A percentile compares a stretch with the other conserved stretches of the same genome.
Conservation (phyloP, 176 grass and related monocot species). For the Oryza rufipogon region DNA sequence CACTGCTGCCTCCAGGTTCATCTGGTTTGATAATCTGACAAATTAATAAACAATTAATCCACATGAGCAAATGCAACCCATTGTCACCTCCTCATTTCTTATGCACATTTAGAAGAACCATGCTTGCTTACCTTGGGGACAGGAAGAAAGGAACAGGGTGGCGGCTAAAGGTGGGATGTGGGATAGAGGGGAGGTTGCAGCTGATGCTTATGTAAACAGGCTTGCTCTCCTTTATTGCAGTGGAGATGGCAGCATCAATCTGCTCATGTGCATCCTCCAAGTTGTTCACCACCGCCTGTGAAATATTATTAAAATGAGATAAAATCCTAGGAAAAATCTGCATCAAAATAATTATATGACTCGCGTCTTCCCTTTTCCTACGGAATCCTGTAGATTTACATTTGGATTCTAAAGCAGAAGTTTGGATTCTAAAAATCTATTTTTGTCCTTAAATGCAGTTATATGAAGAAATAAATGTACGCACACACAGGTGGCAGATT, state of each 20-base stretch:
- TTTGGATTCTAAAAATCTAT: background rate
- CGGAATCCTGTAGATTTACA: background rate
- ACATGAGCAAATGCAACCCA: background rate
- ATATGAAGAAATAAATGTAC: background rate
- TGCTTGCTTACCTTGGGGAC: constrained; percentile 47
- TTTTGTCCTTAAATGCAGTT: background rate
- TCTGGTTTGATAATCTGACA: constrained; percentile 48
- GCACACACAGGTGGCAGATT: background rate
- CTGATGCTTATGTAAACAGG: constrained; percentile 68
- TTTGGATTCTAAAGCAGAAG: background rate
- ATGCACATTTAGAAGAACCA: background rate
- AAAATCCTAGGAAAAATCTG: background rate
- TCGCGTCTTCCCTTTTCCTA: background rate
- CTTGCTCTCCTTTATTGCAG: constrained; percentile 64
- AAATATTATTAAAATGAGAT: background rate
- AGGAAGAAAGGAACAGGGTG: constrained; percentile 65
- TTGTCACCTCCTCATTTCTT: background rate
- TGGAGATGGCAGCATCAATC: constrained; percentile 63
- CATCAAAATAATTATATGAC: background rate
- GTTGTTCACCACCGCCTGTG: constrained; percentile 59
- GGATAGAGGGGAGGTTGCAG: constrained; percentile 56
- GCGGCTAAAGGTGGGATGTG: constrained; percentile 47
- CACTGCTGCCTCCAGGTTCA: constrained; percentile 54
- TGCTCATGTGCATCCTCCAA: constrained; percentile 69
- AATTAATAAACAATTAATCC: background rate